Percentiles rank a stretch among this genome's conserved stretches.
Evolutionary conservation across 345 rosid species (phyloP).

Genomic region (Aethionema arabicum): DNA sequence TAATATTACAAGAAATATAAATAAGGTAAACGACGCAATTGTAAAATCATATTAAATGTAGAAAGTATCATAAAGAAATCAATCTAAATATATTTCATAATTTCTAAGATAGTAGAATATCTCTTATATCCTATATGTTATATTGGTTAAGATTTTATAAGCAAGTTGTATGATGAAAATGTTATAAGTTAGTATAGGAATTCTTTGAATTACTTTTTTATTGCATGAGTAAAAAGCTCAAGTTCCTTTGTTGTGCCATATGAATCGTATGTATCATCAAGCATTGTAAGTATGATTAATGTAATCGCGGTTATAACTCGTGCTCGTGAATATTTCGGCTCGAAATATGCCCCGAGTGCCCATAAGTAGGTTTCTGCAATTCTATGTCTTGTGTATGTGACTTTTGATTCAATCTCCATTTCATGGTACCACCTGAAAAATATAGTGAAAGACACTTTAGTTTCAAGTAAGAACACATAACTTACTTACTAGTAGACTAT

Average conservation of each 20-base stretch:
- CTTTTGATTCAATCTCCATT: conserved; percentile 18
- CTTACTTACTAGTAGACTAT: too few relatives aligned
- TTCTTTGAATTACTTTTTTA: conserved; percentile 1
- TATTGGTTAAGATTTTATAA: too few relatives aligned
- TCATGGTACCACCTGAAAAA: conserved; percentile 26
- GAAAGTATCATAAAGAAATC: too few relatives aligned
- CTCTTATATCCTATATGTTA: too few relatives aligned
- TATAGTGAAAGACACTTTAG: background rate
- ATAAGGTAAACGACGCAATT: too few relatives aligned
- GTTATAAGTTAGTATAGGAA: background rate
- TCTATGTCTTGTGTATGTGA: conserved; percentile 18
- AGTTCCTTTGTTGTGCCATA: conserved; percentile 27
- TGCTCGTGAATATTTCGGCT: conserved; percentile 32
- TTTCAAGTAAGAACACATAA: background rate
- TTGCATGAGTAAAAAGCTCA: conserved; percentile 29
- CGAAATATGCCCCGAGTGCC: conserved; percentile 32
- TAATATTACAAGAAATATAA: too few relatives aligned
- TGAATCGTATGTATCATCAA: conserved; percentile 34
- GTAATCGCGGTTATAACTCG: conserved; percentile 7
- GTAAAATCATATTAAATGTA: too few relatives aligned
- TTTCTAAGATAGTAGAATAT: too few relatives aligned
- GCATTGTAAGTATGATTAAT: conserved; percentile 5
- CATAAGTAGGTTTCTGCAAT: conserved; percentile 24
- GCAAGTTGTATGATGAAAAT: too few relatives aligned
- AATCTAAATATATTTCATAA: too few relatives aligned